Evolutionary conservation across 2,329 filamentous ascomycete genomes (phyloP), one percentile per base, ranked within the genome.

Genomic region (Fusarium floridanum): DNA sequence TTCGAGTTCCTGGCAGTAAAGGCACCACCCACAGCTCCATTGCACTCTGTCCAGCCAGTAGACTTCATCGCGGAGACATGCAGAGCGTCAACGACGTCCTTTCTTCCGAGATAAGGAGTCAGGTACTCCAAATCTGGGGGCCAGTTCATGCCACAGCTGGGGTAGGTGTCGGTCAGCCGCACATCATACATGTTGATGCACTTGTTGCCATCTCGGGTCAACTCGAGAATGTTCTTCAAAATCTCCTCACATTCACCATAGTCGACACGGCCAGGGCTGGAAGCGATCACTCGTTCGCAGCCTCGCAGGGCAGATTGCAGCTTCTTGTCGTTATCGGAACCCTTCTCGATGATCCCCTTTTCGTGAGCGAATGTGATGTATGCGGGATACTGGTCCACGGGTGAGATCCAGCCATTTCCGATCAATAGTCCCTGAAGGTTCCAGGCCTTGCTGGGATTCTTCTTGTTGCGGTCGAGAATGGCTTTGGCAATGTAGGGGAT

Each of bases 101-200:
- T 80, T 66, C 92, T 92, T 67, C 94, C 93, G 62, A 99, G 89
- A 82, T 98, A 99, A 0, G 95, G 94, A 7, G 91, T 94, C 24
- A 99, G 90, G 60, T 89, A 81, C 56, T 84, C 83, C 79, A 99
- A 87, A 84, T 99, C 97, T 74, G 95, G 93, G 36, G 97, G 97
- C 97, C 97, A 99, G 85, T 95, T 96, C 95, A 98, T 98, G 76
- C 97, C 97, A 82, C 97, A 99, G 72, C 92, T 93, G 6, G 94
- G 93, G 82, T 90, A 95, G 8, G 85, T 86, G 83, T 99, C 97
- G 73, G 88, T 91, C 56, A 98, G 88, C 56, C 96, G 94, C 63
- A 98, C 89, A 82, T 99, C 97, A 83, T 99, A 99, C 94, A 98
- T 98, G 85, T 99, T 99, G 81, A 92, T 83, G 83, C 97, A 99